Base-by-base conservation (phyloP, 1,284 basidiomycete genomes). In the Heterobasidion parviporum region DNA sequence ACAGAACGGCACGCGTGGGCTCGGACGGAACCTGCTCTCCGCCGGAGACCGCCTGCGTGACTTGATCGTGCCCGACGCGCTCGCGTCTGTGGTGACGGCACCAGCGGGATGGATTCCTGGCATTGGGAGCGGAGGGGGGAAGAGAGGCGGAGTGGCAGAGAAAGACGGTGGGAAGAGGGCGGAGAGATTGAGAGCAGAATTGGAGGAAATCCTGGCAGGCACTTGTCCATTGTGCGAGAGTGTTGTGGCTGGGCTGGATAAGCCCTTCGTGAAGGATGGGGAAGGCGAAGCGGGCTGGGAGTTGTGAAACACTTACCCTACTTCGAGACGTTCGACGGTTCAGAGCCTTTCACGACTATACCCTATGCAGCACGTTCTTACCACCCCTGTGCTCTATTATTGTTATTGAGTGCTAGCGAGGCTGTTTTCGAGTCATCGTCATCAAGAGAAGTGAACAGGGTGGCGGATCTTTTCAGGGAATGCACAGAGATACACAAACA, bases 171-270 rank as follows among this genome's bases (percentile, higher is more conserved):
- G 77, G 64, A 77, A 80, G 69, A 85, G 82, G 64, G 72, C 75
- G 50, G 87, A 89, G 69, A 84, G 80, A 67, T 64, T 92, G 65
- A 77, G 89, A 60, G 76, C 76, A 52, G 93, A 96, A 73, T 68
- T 98, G 65, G 95, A 98, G 63, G 89, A 92, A 54, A 70, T 97
- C 55, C 75, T 98, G 46, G 89, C 93, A 9, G 85, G 87, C 61
- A 88, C 79, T 58, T 98, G 95, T 73, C 92, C 94, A 33, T 72
- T 97, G 58, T 98, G 95, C 69, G 94, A 97, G 68, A 87, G 89
- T 57, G 85, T 92, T 8, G 80, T 98, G 41, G 83, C 80, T 6
- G 87, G 89, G 6, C 70, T 98, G 61, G 93, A 98, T 69, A 88
- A 83, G 69, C 86, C 92, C 14, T 97, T 97, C 67, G 80, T 94